phyloP scores from a whole-genome alignment of 306 rosid species.

The Cucurbita moschata region DNA sequence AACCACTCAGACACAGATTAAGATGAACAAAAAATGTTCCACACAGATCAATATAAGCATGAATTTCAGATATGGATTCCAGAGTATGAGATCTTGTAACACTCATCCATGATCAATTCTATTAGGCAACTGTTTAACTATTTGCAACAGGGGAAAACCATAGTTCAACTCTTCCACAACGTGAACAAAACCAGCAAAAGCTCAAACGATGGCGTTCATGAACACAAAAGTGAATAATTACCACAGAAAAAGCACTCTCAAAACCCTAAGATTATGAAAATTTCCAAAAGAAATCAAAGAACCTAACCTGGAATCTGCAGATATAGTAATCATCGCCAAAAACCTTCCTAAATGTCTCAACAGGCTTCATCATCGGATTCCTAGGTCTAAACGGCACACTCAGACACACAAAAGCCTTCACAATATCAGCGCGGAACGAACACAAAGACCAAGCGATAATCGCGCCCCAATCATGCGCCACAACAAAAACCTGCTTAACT shows the following conservation, averaged over 20 bases:
- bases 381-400: conserved; percentile 46
- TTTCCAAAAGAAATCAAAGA: not conserved
- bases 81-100: not conserved
- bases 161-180: not conserved
- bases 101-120: not conserved
- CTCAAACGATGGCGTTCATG: not conserved
- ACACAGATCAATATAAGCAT: not conserved
- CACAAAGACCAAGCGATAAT: conserved; percentile 38
- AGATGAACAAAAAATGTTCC: not conserved
- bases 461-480: conserved; percentile 77
- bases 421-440: conserved; percentile 37
- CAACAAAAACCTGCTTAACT: conserved; percentile 39
- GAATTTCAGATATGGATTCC: not conserved
- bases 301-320: conserved; percentile 61
- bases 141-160: not conserved
- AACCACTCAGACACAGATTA: not conserved
- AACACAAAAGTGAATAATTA: not conserved
- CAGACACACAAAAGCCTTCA: conserved; percentile 38
- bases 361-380: conserved; percentile 34
- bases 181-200: not conserved
- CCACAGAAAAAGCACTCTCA: not conserved
- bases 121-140: not conserved
- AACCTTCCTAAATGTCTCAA: conserved; percentile 21
- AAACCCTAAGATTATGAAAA: not conserved
- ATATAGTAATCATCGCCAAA: conserved; percentile 55